Evolutionary conservation across 2,329 filamentous ascomycete species (phyloP).

Genomic region (Hymenoscyphus repandus): DNA sequence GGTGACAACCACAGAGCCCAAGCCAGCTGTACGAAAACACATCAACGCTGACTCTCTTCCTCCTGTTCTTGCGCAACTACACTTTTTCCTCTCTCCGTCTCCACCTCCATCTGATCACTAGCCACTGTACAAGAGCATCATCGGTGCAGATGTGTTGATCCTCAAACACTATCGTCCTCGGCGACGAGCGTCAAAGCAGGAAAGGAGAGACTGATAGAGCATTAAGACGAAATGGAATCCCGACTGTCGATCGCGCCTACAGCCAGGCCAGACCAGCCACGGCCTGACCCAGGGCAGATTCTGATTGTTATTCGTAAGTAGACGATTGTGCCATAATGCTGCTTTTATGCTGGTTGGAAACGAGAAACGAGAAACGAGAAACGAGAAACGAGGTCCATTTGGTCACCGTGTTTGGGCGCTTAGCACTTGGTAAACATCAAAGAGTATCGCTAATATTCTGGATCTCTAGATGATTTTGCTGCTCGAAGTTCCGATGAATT

Average conservation of each 20-base stretch:
- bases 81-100: not conserved
- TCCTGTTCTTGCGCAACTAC: too few species aligned
- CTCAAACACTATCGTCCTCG: slow-evolving; percentile 18
- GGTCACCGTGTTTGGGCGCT: not conserved
- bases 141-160: slow-evolving; percentile 19
- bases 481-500: slow-evolving; percentile 92
- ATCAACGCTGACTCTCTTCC: too few species aligned
- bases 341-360: slow-evolving; percentile 9
- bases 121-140: slow-evolving; percentile 1
- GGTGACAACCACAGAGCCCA: too few species aligned
- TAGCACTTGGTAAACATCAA: slow-evolving; percentile 3
- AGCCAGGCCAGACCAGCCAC: slow-evolving; percentile 28
- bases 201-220: slow-evolving; percentile 13
- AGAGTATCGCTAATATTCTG: not conserved
- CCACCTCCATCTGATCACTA: not conserved
- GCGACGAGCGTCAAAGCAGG: slow-evolving; percentile 15
- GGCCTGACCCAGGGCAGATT: slow-evolving; percentile 60
- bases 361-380: slow-evolving; percentile 10
- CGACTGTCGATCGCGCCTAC: slow-evolving; percentile 35
- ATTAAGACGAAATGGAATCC: slow-evolving; percentile 34
- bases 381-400: slow-evolving; percentile 1
- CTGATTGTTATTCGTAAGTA: slow-evolving; percentile 68
- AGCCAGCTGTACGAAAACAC: too few species aligned
- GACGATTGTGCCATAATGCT: not conserved
- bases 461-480: slow-evolving; percentile 74